Percentiles rank a stretch among this genome's conserved stretches.
These are phyloP conservation scores for Candida namnaoensis DNA, from an alignment of 805 yeast genomes.

Conservation along the genomic window DNA sequence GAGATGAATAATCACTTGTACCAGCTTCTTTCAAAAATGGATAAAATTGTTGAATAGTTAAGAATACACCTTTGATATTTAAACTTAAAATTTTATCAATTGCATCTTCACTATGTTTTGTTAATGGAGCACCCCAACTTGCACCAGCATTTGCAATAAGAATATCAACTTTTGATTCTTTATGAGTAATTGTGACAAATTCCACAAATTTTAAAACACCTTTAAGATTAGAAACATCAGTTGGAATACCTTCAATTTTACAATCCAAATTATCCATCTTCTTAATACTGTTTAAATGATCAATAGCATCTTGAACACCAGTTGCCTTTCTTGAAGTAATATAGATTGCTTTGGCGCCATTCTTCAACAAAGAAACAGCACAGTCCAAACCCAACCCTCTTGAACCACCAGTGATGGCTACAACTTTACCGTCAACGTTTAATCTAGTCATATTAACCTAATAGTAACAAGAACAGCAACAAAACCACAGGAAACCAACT, in stretches of 20 bases:
- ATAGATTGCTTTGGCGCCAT: slow-evolving; percentile 55
- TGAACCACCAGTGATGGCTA: slow-evolving; percentile 67
- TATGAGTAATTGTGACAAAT: slow-evolving; percentile 29
- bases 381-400: slow-evolving; percentile 66
- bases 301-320: slow-evolving; percentile 52
- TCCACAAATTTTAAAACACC: slow-evolving; percentile 38
- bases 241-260: slow-evolving; percentile 38
- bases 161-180: slow-evolving; percentile 40
- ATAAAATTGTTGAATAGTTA: slow-evolving; percentile 52
- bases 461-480: too few species aligned
- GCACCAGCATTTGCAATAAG: slow-evolving; percentile 77
- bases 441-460: slow-evolving; percentile 15
- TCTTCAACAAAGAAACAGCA: slow-evolving; percentile 52
- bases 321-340: slow-evolving; percentile 55
- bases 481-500: too few species aligned
- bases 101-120: slow-evolving; percentile 50
- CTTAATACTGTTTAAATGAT: slow-evolving; percentile 20
- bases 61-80: slow-evolving; percentile 62
- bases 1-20: slow-evolving; percentile 45
- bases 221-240: slow-evolving; percentile 43
- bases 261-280: slow-evolving; percentile 17
- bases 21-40: slow-evolving; percentile 50
- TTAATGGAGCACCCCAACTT: slow-evolving; percentile 64
- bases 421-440: slow-evolving; percentile 50
- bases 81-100: slow-evolving; percentile 54